Evolutionary conservation across 352 stramenopile genomes (phyloP), one percentile per base, ranked within the genome.

Genomic region (Phytophthora lateralis): DNA sequence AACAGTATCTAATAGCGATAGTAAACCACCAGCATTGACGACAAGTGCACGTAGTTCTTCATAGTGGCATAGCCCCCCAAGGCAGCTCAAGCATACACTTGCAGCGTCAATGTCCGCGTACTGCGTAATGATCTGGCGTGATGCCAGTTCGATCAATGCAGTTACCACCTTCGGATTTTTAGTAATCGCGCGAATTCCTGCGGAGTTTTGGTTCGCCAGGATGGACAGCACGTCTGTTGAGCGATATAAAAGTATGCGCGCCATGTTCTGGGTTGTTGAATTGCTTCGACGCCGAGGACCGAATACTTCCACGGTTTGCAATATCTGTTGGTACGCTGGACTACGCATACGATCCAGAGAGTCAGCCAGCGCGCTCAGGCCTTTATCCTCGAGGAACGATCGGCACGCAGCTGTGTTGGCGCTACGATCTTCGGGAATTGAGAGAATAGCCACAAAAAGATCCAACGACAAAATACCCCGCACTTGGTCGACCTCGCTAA

Each of bases 401-500:
- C 74, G 74, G 24, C 84, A 93, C 3, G 76, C 51, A 10, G 65
- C 65, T 0, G 75, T 75, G 55, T 95, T 93, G 18, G 80, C 68
- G 15, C 67, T 82, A 18, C 50, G 69, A 7, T 67, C 63, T 41
- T 85, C 73, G 0, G 82, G 71, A 2, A 78, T 55, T 2, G 78
- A 76, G 35, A 95, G 53, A 15, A 92, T 66, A 7, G 75, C 69
- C 3, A 88, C 74, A 56, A 94, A 72, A 10, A 94, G 64, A 37
- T 94, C 82, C 47, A 94, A 62, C 0, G 82, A 84, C 21, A 90
- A 67, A 48, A 88, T 86, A 2, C 82, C 82, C n/a, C 80, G 82
- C 4, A 93, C 63, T 63, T 95, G 87, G 49, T 95, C 87, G 4
- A 78, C 70, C 34, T 93, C 81, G 4, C 80, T 83, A 0, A 95